Evolutionary conservation across 768 basidiomycete species (phyloP), one percentile per base, ranked within the genome.

Genomic region (Trametes punicea): DNA sequence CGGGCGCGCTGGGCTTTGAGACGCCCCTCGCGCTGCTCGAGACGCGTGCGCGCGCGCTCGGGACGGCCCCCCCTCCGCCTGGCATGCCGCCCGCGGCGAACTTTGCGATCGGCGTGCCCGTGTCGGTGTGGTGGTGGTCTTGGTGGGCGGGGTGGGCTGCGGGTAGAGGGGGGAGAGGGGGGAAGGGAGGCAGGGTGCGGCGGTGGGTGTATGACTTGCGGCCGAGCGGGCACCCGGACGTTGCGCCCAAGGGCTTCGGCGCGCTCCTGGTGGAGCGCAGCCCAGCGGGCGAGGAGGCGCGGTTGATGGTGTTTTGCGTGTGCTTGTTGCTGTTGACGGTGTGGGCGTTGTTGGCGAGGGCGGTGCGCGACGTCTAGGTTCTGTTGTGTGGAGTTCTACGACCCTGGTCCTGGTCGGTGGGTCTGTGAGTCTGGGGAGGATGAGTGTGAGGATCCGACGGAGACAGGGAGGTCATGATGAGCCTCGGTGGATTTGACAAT

Each of bases 251-350:
- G 36, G 76, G 77, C 9, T 59, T 81, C 40, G 6, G 74, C 30
- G 71, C 73, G 34, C 65, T 88, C 56, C 51, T 86, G 27, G 62
- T 80, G 27, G 87, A 88, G 69, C 74, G 68, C 56, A 82, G 81
- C 18, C 69, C 78, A 1, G 87, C 87, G 21, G 87, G 87, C 6
- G 84, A 88, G 65, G 87, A 89, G 69, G 76, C 80, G 67, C 74
- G 84, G 58, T 74, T 85, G 76, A 74, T 84, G 33, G 21, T 80
- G 44, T 81, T 83, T 62, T 83, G 79, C 61, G 65, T 72, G 42
- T 64, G 79, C 58, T 62, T 85, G 54, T 71, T 81, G 16, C 65
- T 72, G 46, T 69, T 84, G 56, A 80, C 83, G 2, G 66, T 73
- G 26, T 81, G 81, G 77, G 82, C 78, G 25, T 75, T 81, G 16